Base-by-base conservation (phyloP, 305 asterid species). In the Rubia peregrina region DNA sequence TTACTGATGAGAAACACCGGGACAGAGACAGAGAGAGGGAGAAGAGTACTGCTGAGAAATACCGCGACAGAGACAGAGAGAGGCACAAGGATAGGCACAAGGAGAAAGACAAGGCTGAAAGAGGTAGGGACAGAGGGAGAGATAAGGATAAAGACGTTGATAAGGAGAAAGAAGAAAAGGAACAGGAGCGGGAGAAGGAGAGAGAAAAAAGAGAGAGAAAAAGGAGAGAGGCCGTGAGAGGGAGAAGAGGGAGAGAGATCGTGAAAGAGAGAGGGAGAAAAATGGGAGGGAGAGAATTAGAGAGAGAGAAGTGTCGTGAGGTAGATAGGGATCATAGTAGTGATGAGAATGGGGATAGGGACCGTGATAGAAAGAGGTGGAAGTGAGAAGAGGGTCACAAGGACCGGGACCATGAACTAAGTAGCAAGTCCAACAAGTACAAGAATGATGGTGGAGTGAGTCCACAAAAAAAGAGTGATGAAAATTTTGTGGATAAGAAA, bases 331-430 rank as follows among this genome's bases (percentile, higher is more conserved):
- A 78, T 19, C 30, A 72, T 36, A 85, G 86, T 69, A 82, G 91
- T 80, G 96, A 82, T 62, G 90, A 89, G 12, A 88, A 73, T 64
- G 82, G 78, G 70, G 88, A n/a, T 8, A 86, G 81, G 77, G 88
- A 83, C 38, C 87, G 77, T 61, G 97, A 87, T 42, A 86, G 83
- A 57, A 91, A 88, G 81, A 88, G 86, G 85, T 88, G 85, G 70
- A 87, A 82, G 86, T 85, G 88, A 77, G 95, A 83, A 24, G 77
- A 72, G 10, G 71, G 57, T 26, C 36, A 72, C 43, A 76, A 57
- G n/a, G 65, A 68, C 24, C 71, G 49, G 33, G 80, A 77, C 38
- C 70, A 42, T 6, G 93, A 87, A 69, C 76, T 56, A 36, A 76
- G 78, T 41, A 83, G 83, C 82, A 83, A 82, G 79, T 48, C 63